Evolutionary conservation across 345 rosid genomes (phyloP).

Genomic region (Gossypium raimondii): DNA sequence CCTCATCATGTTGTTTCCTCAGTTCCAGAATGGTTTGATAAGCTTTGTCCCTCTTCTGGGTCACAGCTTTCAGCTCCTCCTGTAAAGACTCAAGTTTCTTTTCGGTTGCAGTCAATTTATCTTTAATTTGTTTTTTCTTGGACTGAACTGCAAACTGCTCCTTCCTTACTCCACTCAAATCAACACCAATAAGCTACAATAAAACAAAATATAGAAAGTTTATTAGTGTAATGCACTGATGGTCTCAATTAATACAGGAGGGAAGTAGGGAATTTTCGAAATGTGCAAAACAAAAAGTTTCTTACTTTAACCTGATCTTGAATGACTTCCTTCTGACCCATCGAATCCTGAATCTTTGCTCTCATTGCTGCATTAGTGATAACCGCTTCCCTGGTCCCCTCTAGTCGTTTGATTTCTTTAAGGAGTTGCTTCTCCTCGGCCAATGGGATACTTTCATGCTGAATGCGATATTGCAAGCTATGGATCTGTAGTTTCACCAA

Average conservation of each 20-base stretch:
- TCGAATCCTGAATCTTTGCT: constrained; percentile 76
- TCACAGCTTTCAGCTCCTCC: constrained; percentile 46
- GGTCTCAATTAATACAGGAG: neutral
- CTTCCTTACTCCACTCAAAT: constrained; percentile 84
- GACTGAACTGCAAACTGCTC: constrained; percentile 67
- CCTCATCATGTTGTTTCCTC: constrained; percentile 62
- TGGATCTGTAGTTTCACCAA: constrained; percentile 53
- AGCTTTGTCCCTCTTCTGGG: constrained; percentile 58
- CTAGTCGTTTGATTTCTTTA: constrained; percentile 84
- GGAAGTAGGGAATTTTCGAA: neutral
- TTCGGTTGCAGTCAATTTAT: constrained; percentile 49
- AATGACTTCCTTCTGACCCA: constrained; percentile 70
- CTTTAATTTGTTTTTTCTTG: constrained; percentile 49
- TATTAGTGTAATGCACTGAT: neutral
- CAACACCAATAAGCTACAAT: constrained; percentile 76
- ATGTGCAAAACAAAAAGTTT: neutral
- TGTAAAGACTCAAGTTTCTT: constrained; percentile 51
- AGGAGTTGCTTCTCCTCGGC: constrained; percentile 91
- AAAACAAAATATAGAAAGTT: constrained; percentile 11
- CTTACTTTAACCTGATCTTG: constrained; percentile 94
- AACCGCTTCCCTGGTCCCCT: constrained; percentile 89
- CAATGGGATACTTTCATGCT: constrained; percentile 88
- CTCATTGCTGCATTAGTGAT: constrained; percentile 75
- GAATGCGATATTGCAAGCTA: constrained; percentile 73
- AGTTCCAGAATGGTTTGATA: constrained; percentile 48